Evolutionary conservation across 768 basidiomycete species (phyloP), one percentile per base, ranked within the genome.

Genomic region (Nevesoporus exiguus): DNA sequence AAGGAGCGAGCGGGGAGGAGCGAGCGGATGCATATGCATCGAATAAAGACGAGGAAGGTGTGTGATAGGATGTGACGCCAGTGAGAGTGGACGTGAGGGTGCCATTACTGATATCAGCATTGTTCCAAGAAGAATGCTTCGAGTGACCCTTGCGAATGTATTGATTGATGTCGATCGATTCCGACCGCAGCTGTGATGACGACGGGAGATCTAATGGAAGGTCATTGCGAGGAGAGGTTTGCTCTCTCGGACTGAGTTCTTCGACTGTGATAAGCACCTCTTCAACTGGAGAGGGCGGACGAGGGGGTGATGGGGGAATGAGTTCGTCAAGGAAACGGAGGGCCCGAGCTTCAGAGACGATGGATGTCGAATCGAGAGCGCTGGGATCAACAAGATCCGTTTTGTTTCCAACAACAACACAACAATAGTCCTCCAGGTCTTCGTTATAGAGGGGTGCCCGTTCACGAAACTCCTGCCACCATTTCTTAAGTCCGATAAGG

Each of bases 401-500:
- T 74, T 93, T 93, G 69, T 92, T 92, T 47, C 92, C 82, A 8
- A 78, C 86, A 7, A 90, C 80, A 21, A 87, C 82, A 51, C 83
- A 84, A 59, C 89, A 92, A 61, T 82, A 90, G 31, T 80, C 78
- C 43, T 76, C 74, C 29, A 78, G 60, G 29, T 85, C 84, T 47
- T 80, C 85, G 31, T 90, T 86, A 3, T 71, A 69, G 48, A 93
- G 70, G 0, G 89, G 89, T 2, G 86, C 86, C 41, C 77, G 73
- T 31, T 80, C 77, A 41, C 78, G 73, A 70, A 94, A 94, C 63
- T 90, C 85, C 13, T 72, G 64, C 90, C 90, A 93, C 91, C 92
- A 94, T 55, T 81, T 83, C 11, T 63, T 72, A 43, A 93, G 73
- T 0, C 79, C 76, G 0, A 71, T 55, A 56, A 92, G 76, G 9